Evolutionary conservation across 1,284 basidiomycete species (phyloP).

Genomic region (Leucoagaricus sp.): DNA sequence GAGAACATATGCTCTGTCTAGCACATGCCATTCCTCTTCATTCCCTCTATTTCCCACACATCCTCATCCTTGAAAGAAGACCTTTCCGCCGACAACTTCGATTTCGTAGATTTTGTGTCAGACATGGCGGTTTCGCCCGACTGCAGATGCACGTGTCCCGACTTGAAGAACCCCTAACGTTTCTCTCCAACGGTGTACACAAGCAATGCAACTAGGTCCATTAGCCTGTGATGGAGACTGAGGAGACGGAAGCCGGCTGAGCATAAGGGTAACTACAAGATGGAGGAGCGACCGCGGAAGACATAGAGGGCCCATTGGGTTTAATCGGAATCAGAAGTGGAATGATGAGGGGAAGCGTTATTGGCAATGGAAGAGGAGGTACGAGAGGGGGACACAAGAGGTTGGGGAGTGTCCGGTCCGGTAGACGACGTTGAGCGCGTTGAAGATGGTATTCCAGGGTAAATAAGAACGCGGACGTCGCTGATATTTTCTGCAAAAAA

Average conservation of each 20-base stretch:
- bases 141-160: background rate
- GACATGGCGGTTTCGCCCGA: background rate
- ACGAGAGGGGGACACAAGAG: background rate
- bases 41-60: slow-evolving; percentile 58
- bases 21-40: slow-evolving; percentile 83
- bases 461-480: slow-evolving; percentile 89
- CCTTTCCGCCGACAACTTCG: too few relatives aligned
- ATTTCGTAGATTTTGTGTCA: background rate
- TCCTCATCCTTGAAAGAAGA: too few relatives aligned
- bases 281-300: background rate
- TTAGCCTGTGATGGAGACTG: background rate
- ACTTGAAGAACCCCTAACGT: slow-evolving; percentile 71
- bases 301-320: background rate
- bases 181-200: slow-evolving; percentile 97
- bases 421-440: background rate
- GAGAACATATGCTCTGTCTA: slow-evolving; percentile 94
- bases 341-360: background rate
- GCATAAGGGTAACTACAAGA: background rate
- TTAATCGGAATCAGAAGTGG: background rate
- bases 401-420: background rate
- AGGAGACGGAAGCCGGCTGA: slow-evolving; percentile 1
- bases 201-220: slow-evolving; percentile 73
- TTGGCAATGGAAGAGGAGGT: background rate
- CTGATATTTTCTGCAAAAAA: slow-evolving; percentile 91
- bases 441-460: too few relatives aligned